phyloP scores from a whole-genome alignment of 2,329 filamentous ascomycete species.

The Lasiodiplodia citricola region DNA sequence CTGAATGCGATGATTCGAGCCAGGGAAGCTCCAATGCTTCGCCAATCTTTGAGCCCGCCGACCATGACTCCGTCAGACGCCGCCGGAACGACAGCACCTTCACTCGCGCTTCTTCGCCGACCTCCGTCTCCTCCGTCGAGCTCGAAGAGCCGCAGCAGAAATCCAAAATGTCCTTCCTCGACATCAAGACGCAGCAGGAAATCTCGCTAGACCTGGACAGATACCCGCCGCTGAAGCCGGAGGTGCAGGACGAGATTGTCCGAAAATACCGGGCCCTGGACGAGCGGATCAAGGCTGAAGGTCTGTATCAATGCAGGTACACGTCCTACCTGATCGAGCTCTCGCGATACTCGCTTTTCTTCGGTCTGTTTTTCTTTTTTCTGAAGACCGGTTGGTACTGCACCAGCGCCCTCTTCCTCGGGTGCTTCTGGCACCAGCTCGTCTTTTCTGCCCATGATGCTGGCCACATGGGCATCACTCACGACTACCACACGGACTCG shows the following conservation, averaged over 20 bases:
- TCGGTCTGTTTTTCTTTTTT: slow-evolving; percentile 61
- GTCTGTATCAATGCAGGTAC: slow-evolving; percentile 86
- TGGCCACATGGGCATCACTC: slow-evolving; percentile 96
- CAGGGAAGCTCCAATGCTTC: slow-evolving; percentile 60
- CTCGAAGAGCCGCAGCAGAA: slow-evolving; percentile 40
- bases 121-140: slow-evolving; percentile 63
- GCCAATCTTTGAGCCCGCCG: slow-evolving; percentile 62
- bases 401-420: slow-evolving; percentile 76
- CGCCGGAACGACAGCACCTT: slow-evolving; percentile 42
- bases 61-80: slow-evolving; percentile 42
- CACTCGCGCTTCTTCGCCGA: slow-evolving; percentile 57
- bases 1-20: slow-evolving; percentile 45
- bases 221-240: slow-evolving; percentile 78
- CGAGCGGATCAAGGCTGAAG: slow-evolving; percentile 71
- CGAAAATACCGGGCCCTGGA: slow-evolving; percentile 82
- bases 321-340: slow-evolving; percentile 76
- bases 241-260: slow-evolving; percentile 76
- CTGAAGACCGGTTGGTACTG: slow-evolving; percentile 51
- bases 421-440: slow-evolving; percentile 90
- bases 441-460: slow-evolving; percentile 95
- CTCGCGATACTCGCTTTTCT: slow-evolving; percentile 72
- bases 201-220: slow-evolving; percentile 76
- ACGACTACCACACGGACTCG: slow-evolving; percentile 82
- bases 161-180: slow-evolving; percentile 66
- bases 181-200: slow-evolving; percentile 74